phyloP scores from a whole-genome alignment of 495 filamentous ascomycete genomes.

The Pyrenula massariospora region DNA sequence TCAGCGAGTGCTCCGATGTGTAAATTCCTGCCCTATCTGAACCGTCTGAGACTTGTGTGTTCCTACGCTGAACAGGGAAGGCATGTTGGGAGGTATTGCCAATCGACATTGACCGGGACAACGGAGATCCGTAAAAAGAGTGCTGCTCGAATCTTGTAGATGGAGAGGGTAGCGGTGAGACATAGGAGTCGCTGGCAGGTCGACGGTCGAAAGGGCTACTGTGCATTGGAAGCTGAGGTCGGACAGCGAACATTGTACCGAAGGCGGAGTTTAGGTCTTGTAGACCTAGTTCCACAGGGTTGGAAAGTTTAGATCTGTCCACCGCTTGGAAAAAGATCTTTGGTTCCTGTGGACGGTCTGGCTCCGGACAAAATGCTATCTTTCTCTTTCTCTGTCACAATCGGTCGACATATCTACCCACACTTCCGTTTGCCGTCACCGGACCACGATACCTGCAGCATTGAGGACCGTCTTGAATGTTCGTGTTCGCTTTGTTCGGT shows the following conservation, averaged over 20 bases:
- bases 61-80: not conserved
- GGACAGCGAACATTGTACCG: not conserved
- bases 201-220: not conserved
- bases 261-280: not conserved
- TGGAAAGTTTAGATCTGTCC: too few species aligned
- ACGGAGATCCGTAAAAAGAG: not conserved
- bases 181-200: not conserved
- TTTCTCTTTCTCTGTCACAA: not conserved
- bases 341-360: not conserved
- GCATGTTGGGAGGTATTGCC: not conserved
- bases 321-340: too few species aligned
- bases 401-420: not conserved
- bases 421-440: not conserved
- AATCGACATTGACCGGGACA: not conserved
- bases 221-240: not conserved
- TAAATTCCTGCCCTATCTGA: not conserved
- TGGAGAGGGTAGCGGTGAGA: not conserved
- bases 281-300: too few species aligned
- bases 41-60: not conserved
- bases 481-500: not conserved
- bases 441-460: not conserved
- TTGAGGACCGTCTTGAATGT: not conserved
- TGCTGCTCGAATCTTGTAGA: not conserved
- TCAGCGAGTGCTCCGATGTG: constrained; percentile 61
- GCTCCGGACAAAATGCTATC: not conserved